Percentiles rank a stretch among this genome's conserved stretches.
phyloP scores from a whole-genome alignment of 2,329 filamentous ascomycete genomes.

The Harringtonia lauricola region DNA sequence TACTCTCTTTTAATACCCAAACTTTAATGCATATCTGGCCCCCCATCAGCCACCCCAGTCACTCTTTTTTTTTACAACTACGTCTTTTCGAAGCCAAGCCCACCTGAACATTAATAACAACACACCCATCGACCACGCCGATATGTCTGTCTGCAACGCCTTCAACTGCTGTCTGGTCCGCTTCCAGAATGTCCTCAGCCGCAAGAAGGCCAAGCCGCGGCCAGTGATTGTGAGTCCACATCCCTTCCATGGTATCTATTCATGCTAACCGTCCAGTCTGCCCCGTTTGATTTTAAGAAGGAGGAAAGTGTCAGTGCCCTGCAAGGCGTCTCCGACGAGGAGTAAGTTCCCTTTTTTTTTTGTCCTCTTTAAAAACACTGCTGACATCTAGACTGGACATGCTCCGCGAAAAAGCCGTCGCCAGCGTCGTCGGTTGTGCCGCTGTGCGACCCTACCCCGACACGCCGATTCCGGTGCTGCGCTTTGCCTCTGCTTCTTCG shows the following conservation, averaged over 20 bases:
- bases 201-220: conserved; percentile 27
- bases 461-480: not conserved
- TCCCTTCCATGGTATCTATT: too few relatives aligned
- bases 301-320: conserved; percentile 32
- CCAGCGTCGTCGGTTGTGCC: conserved; percentile 10
- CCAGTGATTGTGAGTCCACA: conserved; percentile 32
- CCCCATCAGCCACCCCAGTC: too few relatives aligned
- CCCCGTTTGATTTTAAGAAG: conserved; percentile 47
- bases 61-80: too few relatives aligned
- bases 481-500: not conserved
- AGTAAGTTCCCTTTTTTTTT: conserved; percentile 31
- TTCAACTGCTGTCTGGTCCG: conserved; percentile 32
- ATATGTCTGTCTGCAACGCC: conserved; percentile 24
- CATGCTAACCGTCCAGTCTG: conserved; percentile 31
- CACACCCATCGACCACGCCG: too few relatives aligned
- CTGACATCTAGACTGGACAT: conserved; percentile 5
- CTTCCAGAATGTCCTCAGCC: conserved; percentile 32
- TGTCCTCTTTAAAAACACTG: not conserved
- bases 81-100: too few relatives aligned
- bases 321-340: conserved; percentile 45
- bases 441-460: conserved; percentile 6
- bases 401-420: conserved; percentile 12
- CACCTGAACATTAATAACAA: too few relatives aligned
- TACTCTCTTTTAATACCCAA: not conserved
- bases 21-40: too few relatives aligned